Evolutionary conservation across 805 yeast species (phyloP).

Genomic region (Scheffersomyces amazonensis): DNA sequence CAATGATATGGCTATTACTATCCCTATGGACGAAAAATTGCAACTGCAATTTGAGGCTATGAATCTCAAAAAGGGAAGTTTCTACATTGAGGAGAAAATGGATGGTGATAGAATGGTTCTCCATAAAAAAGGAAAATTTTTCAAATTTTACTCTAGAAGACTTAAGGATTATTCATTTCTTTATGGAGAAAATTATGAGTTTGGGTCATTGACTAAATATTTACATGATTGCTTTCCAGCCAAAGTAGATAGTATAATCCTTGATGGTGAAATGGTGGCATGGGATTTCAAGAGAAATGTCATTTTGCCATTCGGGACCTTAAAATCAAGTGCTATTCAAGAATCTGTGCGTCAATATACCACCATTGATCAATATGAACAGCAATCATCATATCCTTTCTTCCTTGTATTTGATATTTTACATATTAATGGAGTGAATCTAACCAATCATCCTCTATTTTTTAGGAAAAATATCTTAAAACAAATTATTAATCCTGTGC

Average conservation of each 20-base stretch:
- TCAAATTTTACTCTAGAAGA: slow-evolving; percentile 59
- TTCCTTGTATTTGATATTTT: slow-evolving; percentile 72
- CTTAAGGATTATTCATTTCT: slow-evolving; percentile 70
- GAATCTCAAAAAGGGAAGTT: slow-evolving; percentile 24
- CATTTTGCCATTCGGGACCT: slow-evolving; percentile 76
- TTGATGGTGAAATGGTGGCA: slow-evolving; percentile 95
- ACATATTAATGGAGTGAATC: slow-evolving; percentile 61
- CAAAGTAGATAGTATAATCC: slow-evolving; percentile 37
- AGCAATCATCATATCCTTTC: slow-evolving; percentile 46
- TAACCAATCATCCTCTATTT: slow-evolving; percentile 52
- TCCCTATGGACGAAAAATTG: slow-evolving; percentile 18
- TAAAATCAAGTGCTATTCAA: slow-evolving; percentile 66
- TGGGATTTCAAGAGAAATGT: slow-evolving; percentile 59
- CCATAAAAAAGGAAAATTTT: slow-evolving; percentile 51
- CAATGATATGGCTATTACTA: slow-evolving; percentile 35
- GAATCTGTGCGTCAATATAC: slow-evolving; percentile 42
- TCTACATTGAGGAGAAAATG: slow-evolving; percentile 83
- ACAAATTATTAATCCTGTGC: slow-evolving; percentile 43
- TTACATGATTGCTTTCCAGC: slow-evolving; percentile 40
- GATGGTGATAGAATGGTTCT: slow-evolving; percentile 89
- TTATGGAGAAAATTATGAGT: slow-evolving; percentile 54
- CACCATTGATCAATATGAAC: slow-evolving; percentile 30
- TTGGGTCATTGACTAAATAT: slow-evolving; percentile 56
- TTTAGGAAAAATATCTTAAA: slow-evolving; percentile 54
- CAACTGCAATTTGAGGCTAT: slow-evolving; percentile 12